These are phyloP conservation scores for Leucosporidium creatinivorum DNA, from an alignment of 768 basidiomycete species.

Conservation along the genomic window DNA sequence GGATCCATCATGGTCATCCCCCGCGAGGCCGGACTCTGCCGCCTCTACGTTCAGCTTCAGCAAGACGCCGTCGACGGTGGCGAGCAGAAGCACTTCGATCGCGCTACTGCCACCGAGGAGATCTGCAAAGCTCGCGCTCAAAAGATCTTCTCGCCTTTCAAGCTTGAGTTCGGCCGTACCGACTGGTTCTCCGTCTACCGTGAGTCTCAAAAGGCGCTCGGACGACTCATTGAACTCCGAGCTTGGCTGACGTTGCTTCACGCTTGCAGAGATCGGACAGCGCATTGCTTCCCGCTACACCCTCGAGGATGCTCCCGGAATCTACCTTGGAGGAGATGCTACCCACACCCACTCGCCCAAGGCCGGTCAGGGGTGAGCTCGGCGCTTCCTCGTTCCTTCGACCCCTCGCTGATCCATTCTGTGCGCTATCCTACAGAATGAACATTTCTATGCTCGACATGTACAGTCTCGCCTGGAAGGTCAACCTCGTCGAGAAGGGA, in stretches of 20 bases:
- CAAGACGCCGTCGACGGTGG: slow-evolving; percentile 15
- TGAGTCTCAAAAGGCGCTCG: neutral
- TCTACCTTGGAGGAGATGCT: slow-evolving; percentile 38
- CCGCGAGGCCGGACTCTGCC: slow-evolving; percentile 40
- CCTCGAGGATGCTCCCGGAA: slow-evolving; percentile 41
- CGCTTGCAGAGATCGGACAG: slow-evolving; percentile 33
- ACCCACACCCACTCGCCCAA: slow-evolving; percentile 38
- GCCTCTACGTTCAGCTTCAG: slow-evolving; percentile 41
- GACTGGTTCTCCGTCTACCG: slow-evolving; percentile 39
- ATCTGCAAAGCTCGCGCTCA: slow-evolving; percentile 33
- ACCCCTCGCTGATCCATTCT: neutral
- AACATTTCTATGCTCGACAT: slow-evolving; percentile 38
- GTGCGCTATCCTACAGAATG: slow-evolving; percentile 6
- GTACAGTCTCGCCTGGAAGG: slow-evolving; percentile 37
- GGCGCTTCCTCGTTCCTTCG: neutral
- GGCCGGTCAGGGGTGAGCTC: slow-evolving; percentile 37
- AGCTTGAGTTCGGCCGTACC: slow-evolving; percentile 35
- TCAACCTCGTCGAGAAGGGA: slow-evolving; percentile 39
- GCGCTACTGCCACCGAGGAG: slow-evolving; percentile 42
- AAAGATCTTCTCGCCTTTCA: slow-evolving; percentile 36
- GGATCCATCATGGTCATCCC: slow-evolving; percentile 63
- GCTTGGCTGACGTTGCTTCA: neutral
- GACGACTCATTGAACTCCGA: neutral
- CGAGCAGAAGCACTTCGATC: slow-evolving; percentile 43
- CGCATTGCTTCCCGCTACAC: slow-evolving; percentile 37